Evolutionary conservation across 345 rosid species (phyloP), one percentile per base, ranked within the genome.

Genomic region (Gossypium raimondii): DNA sequence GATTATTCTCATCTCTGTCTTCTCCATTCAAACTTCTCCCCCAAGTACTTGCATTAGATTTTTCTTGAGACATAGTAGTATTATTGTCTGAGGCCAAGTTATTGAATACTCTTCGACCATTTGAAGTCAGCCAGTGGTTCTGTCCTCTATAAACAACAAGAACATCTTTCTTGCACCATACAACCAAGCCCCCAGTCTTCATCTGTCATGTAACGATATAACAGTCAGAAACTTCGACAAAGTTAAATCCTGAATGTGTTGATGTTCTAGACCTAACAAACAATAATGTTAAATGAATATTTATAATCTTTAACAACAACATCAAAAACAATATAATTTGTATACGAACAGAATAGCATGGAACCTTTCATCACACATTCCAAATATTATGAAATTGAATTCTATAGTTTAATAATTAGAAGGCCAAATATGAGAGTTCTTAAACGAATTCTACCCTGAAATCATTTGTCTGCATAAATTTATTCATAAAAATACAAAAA

Each of bases 111-210:
- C 66, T 76, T 52, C 44, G 73, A 41, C 50, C 75, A 55, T 25
- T 81, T 43, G 76, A 70, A 48, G 78, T 45, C 73, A 18, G 74
- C 76, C n/a, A 67, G 78, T 78, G 71, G 76, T 73, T 18, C 27
- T 56, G 56, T 80, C 93, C 94, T 85, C 91, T 81, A 75, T 88
- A 93, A 47, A 93, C 67, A 64, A 86, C 83, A 53, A 78, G 78
- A 79, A 64, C 47, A 25, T 88, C 94, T 83, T 91, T 89, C 86
- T 74, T 85, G 72, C 84, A 86, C 86, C 93, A 88, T 70, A 91
- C 84, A 82, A 91, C 94, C 86, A 88, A 85, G 45, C 98, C 94
- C 45, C 93, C 91, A 24, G 97, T 91, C 87, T 93, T 91, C 89
- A 89, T 59, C 98, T 93, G 85, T 60, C 64, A 77, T 67, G 24